phyloP scores from a whole-genome alignment of 2,329 filamentous ascomycete genomes.

The Colletotrichum horii region DNA sequence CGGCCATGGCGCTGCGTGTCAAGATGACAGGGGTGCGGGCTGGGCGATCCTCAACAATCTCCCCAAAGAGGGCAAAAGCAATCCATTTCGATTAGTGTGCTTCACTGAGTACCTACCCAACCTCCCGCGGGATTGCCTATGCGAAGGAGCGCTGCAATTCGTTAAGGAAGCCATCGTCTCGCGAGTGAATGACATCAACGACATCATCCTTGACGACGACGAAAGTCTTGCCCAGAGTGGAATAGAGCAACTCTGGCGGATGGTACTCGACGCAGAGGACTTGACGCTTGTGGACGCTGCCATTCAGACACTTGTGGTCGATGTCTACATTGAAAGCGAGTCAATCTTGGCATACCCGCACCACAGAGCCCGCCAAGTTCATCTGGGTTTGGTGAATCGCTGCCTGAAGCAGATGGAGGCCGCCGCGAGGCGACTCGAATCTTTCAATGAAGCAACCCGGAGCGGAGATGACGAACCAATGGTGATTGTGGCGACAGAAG shows the following conservation, averaged over 20 bases:
- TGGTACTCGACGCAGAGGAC: slow-evolving; percentile 73
- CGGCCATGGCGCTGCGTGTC: slow-evolving; percentile 63
- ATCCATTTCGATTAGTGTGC: slow-evolving; percentile 61
- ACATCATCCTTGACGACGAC: slow-evolving; percentile 56
- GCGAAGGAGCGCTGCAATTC: slow-evolving; percentile 66
- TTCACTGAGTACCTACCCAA: slow-evolving; percentile 61
- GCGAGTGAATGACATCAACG: slow-evolving; percentile 48
- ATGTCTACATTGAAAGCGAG: slow-evolving; percentile 70
- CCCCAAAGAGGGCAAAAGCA: slow-evolving; percentile 46
- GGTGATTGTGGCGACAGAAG: slow-evolving; percentile 53
- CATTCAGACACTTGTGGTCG: slow-evolving; percentile 71
- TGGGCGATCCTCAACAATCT: slow-evolving; percentile 70
- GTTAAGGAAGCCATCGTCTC: slow-evolving; percentile 57
- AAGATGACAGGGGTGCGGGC: slow-evolving; percentile 66
- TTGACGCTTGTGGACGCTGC: slow-evolving; percentile 58
- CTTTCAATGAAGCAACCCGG: slow-evolving; percentile 44
- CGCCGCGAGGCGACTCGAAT: slow-evolving; percentile 63
- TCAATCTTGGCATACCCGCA: slow-evolving; percentile 56
- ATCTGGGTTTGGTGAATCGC: slow-evolving; percentile 73
- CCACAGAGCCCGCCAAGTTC: slow-evolving; percentile 59
- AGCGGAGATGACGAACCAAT: slow-evolving; percentile 58
- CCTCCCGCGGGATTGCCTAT: slow-evolving; percentile 64
- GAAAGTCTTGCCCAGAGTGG: slow-evolving; percentile 57
- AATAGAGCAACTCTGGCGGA: slow-evolving; percentile 80
- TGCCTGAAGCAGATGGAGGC: slow-evolving; percentile 74